Conservation (phyloP, 1,139 yeast species). For the Candida sojae region DNA sequence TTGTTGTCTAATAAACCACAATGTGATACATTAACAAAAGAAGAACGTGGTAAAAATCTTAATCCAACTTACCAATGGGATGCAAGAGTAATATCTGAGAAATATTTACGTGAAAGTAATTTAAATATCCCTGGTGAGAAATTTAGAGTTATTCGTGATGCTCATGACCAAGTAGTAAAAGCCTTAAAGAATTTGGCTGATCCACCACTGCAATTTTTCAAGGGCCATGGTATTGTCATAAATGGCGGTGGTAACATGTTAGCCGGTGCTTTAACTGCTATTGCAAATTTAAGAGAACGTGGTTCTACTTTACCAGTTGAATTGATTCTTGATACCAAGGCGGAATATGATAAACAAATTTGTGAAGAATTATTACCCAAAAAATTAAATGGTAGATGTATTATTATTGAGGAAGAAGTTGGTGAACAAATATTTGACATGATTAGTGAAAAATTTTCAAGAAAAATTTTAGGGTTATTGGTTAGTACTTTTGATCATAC, state of each 20-base stretch:
- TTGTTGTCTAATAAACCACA: conserved; percentile 22
- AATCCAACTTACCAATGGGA: conserved; percentile 19
- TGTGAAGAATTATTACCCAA: conserved; percentile 32
- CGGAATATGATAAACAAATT: conserved; percentile 28
- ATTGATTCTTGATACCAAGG: conserved; percentile 27
- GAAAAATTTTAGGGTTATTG: conserved; percentile 34
- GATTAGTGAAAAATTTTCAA: conserved; percentile 26
- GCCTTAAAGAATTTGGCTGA: conserved; percentile 24
- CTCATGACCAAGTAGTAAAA: conserved; percentile 28
- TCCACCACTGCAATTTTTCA: conserved; percentile 25
- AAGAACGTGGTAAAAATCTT: conserved; percentile 24
- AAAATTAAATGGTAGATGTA: conserved; percentile 31
- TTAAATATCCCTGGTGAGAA: conserved; percentile 18
- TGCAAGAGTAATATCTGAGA: conserved; percentile 20
- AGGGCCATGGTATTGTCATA: conserved; percentile 40
- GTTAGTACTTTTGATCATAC: conserved; percentile 37
- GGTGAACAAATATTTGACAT: conserved; percentile 22
- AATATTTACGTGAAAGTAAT: conserved; percentile 13
- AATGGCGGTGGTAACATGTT: conserved; percentile 31
- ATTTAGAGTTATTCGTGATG: conserved; percentile 21
- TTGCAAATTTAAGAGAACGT: conserved; percentile 34
- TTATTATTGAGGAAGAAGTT: conserved; percentile 29
- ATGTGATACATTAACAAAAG: conserved; percentile 20
- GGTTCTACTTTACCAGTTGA: conserved; percentile 40
- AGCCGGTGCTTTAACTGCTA: conserved; percentile 30